phyloP scores from a whole-genome alignment of 2,329 filamentous ascomycete genomes.

The Metarhizium guizhouense region DNA sequence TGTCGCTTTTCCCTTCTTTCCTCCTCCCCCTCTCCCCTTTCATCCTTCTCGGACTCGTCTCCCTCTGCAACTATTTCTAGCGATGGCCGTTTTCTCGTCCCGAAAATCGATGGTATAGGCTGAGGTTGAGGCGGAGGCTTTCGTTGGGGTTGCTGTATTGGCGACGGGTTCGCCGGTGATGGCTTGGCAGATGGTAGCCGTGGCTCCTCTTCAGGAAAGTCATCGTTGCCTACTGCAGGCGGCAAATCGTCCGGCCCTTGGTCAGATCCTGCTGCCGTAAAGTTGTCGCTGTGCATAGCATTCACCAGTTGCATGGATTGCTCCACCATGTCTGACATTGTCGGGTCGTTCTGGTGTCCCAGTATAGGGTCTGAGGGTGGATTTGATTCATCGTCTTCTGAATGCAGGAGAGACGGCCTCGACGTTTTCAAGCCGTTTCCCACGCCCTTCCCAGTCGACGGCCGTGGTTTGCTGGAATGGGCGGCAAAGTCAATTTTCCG shows the following conservation, averaged over 20 bases:
- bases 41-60: conserved; percentile 10
- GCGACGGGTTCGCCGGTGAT: not conserved
- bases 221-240: conserved; percentile 10
- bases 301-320: conserved; percentile 35
- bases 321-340: conserved; percentile 24
- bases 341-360: conserved; percentile 19
- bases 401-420: not conserved
- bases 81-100: conserved; percentile 1
- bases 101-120: not conserved
- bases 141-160: not conserved
- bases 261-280: not conserved
- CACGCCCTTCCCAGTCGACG: conserved; percentile 7
- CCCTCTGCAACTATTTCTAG: conserved; percentile 9
- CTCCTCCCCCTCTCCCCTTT: conserved; percentile 10
- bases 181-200: not conserved
- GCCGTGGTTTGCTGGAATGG: conserved; percentile 8
- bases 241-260: conserved; percentile 10
- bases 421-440: conserved; percentile 16
- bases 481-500: conserved; percentile 45
- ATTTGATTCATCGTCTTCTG: conserved; percentile 17
- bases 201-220: not conserved
- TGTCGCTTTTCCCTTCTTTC: conserved; percentile 17
- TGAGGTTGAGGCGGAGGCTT: not conserved
- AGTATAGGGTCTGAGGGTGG: conserved; percentile 4
- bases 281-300: conserved; percentile 16